These are phyloP conservation scores for Globisporangium heterothallicum DNA, from an alignment of 352 stramenopile species.

Conservation along the genomic window DNA sequence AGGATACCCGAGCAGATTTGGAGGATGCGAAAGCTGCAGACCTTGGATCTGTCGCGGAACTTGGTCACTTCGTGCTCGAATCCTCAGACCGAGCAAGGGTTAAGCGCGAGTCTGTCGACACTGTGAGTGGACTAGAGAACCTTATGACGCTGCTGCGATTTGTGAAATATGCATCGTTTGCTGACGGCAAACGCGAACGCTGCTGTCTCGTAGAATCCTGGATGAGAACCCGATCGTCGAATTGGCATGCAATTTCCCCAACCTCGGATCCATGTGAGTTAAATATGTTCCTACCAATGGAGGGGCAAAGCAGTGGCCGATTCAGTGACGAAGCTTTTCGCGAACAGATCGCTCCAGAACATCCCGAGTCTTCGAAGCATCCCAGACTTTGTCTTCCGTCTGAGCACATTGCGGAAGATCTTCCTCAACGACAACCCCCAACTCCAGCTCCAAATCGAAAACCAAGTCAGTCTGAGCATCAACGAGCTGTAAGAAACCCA, in stretches of 20 bases:
- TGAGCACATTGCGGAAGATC: conserved; percentile 14
- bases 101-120: conserved; percentile 10
- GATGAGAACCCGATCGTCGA: conserved; percentile 17
- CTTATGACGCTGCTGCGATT: too few species aligned
- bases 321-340: too few species aligned
- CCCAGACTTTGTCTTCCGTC: conserved; percentile 13
- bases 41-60: conserved; percentile 27
- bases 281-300: too few species aligned
- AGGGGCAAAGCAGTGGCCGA: too few species aligned
- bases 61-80: conserved; percentile 17
- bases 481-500: conserved; percentile 20
- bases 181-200: background rate
- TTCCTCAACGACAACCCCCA: conserved; percentile 19
- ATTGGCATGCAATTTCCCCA: conserved; percentile 15
- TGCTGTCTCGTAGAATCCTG: conserved; percentile 10
- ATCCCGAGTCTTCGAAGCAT: conserved; percentile 16
- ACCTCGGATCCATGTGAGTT: conserved; percentile 17
- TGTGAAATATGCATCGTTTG: background rate
- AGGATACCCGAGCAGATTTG: conserved; percentile 21
- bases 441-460: conserved; percentile 9
- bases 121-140: conserved; percentile 14
- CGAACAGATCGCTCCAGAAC: conserved; percentile 21
- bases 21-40: conserved; percentile 21
- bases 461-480: conserved; percentile 14
- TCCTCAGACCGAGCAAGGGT: background rate